Evolutionary conservation across 140 eudicot species (phyloP).

Genomic region (Erigeron philadelphicus): DNA sequence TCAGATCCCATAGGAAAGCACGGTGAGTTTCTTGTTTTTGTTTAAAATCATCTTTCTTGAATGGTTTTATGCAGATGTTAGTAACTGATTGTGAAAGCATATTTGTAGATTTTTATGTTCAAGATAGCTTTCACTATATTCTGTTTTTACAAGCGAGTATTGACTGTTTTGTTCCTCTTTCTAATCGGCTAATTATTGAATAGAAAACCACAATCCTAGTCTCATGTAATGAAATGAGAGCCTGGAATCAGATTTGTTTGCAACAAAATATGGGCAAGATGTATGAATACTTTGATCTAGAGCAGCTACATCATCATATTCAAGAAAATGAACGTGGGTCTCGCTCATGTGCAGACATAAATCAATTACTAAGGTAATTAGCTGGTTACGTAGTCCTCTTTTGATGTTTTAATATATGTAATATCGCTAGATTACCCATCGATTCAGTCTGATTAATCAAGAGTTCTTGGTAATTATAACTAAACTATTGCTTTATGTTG

Average conservation of each 20-base stretch:
- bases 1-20: slow-evolving; percentile 60
- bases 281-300: background rate
- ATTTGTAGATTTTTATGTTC: slow-evolving; percentile 28
- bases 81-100: slow-evolving; percentile 25
- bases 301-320: background rate
- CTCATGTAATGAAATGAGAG: background rate
- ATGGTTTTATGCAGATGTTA: slow-evolving; percentile 33
- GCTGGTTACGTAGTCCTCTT: background rate
- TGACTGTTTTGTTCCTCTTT: background rate
- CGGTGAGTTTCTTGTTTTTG: slow-evolving; percentile 37
- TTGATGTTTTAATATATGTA: background rate
- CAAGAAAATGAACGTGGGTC: background rate
- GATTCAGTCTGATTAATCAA: slow-evolving; percentile 37
- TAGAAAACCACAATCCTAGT: slow-evolving; percentile 16
- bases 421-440: background rate
- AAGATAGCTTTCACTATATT: background rate
- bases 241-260: background rate
- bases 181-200: slow-evolving; percentile 4
- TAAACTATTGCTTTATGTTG: background rate
- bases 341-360: slow-evolving; percentile 39
- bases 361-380: slow-evolving; percentile 53
- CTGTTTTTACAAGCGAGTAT: slow-evolving; percentile 17
- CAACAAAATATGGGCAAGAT: background rate
- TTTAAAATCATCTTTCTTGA: slow-evolving; percentile 12
- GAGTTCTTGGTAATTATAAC: background rate